Conservation (phyloP, 257 asterid genomes). For the Phtheirospermum japonicum region DNA sequence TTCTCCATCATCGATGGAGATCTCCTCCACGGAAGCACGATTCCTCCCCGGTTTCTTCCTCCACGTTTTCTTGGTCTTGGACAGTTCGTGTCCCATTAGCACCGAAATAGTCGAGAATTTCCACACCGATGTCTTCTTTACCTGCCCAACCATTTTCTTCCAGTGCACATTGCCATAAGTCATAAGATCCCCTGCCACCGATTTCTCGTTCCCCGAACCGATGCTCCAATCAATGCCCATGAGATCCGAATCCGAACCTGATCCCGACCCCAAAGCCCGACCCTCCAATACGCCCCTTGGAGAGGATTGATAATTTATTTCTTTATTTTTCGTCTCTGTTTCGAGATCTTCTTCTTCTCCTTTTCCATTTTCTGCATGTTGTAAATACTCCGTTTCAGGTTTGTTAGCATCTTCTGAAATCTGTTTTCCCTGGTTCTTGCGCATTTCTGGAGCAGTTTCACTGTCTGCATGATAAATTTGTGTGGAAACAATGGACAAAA, state of each 20-base stretch:
- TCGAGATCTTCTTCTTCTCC: background rate
- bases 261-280: slow-evolving; percentile 33
- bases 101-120: slow-evolving; percentile 41
- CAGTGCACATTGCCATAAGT: slow-evolving; percentile 42
- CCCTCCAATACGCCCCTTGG: slow-evolving; percentile 76
- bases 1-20: slow-evolving; percentile 47
- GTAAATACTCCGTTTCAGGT: slow-evolving; percentile 2
- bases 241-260: slow-evolving; percentile 50
- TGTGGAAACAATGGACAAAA: too few relatives aligned
- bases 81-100: slow-evolving; percentile 34
- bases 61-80: slow-evolving; percentile 41
- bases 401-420: slow-evolving; percentile 1
- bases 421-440: background rate
- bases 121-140: slow-evolving; percentile 53
- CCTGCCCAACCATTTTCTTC: slow-evolving; percentile 59
- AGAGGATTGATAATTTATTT: slow-evolving; percentile 46
- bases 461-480: too few relatives aligned
- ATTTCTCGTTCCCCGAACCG: slow-evolving; percentile 41
- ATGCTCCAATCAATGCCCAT: slow-evolving; percentile 41
- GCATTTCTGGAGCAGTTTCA: slow-evolving; percentile 15
- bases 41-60: slow-evolving; percentile 47
- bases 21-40: slow-evolving; percentile 39
- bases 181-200: slow-evolving; percentile 28
- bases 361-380: slow-evolving; percentile 1
- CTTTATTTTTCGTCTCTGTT: slow-evolving; percentile 1